Base-by-base conservation (phyloP, 2,329 filamentous ascomycete genomes). In the Diaporthe vexans region DNA sequence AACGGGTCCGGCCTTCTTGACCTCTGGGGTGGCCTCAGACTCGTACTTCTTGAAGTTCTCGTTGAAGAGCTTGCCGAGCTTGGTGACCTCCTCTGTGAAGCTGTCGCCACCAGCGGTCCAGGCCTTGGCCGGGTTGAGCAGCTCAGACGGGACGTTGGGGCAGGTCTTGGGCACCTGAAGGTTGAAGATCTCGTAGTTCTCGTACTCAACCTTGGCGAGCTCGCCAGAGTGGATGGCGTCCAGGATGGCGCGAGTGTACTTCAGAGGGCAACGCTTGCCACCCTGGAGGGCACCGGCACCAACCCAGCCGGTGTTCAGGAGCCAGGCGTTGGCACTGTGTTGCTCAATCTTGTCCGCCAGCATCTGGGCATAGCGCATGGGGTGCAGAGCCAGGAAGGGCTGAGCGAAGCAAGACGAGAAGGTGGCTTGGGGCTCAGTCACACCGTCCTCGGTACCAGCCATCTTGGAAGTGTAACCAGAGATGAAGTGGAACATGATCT, bases 401-500 rank as follows among this genome's bases (percentile, higher is more conserved):
- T 99, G 97, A 73, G 97, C 97, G 87, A 99, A 99, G 92, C 97
- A 99, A 71, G 95, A 97, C 35, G 95, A 98, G 92, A 99, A 99
- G 81, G 97, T 99, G 33, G 97, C 97, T 87, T 98, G 95, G 78
- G 97, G 97, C 88, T 99, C 97, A 13, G 94, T 97, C 78, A 99
- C 92, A 82, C 97, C 97, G 78, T 98, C 95, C 88, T 99, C 97
- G 46, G 97, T 99, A 82, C 97, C 97, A 78, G 97, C 97, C 97
- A 99, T 99, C 93, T 99, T 99, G 83, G 96, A 98, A 77, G 97
- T 99, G 91, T 99, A 99, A 80, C 97, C 97, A 24, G 94, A 97
- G 87, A 99, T 99, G 92, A 99, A 99, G 91, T 99, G 97, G 93
- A 98, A 99, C 96, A 99, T 98, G 85, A 95, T 98, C 88, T 98